These are phyloP conservation scores for Sutorius eximius DNA, from an alignment of 1,284 basidiomycete species.

Conservation along the genomic window DNA sequence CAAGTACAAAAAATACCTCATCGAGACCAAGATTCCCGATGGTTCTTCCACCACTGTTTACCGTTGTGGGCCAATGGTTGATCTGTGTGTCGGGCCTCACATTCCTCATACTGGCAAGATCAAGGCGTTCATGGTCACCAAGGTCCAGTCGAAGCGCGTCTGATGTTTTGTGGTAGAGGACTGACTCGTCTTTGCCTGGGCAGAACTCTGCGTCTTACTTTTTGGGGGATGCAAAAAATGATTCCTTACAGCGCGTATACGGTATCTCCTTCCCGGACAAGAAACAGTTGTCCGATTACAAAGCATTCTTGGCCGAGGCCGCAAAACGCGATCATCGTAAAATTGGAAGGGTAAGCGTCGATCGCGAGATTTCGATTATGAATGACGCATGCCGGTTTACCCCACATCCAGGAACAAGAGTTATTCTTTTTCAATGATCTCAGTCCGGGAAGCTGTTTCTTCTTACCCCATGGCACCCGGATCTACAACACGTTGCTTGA, in stretches of 20 bases:
- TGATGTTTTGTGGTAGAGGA: not conserved
- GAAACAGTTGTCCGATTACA: conserved; percentile 95
- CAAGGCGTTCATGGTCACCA: conserved; percentile 95
- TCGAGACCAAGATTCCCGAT: conserved; percentile 94
- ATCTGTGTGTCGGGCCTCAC: conserved; percentile 96
- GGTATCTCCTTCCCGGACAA: conserved; percentile 99
- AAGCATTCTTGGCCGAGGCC: conserved; percentile 93
- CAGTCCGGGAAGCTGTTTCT: conserved; percentile 95
- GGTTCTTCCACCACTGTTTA: conserved; percentile 98
- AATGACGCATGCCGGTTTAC: conserved; percentile 5
- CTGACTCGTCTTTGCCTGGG: not conserved
- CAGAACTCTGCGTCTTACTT: conserved; percentile 99
- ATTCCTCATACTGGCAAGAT: conserved; percentile 98
- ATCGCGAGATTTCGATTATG: conserved; percentile 2
- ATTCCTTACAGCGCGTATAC: conserved; percentile 95
- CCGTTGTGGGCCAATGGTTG: conserved; percentile 98
- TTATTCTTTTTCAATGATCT: conserved; percentile 98
- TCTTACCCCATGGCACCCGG: conserved; percentile 94
- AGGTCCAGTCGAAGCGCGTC: conserved; percentile 48
- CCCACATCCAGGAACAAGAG: conserved; percentile 77
- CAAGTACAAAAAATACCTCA: conserved; percentile 98
- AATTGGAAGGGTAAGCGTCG: conserved; percentile 72
- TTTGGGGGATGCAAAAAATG: conserved; percentile 92
- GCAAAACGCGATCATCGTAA: conserved; percentile 97
- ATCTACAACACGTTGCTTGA: conserved; percentile 96